Evolutionary conservation across 805 yeast species (phyloP), one percentile per base, ranked within the genome.

Genomic region (Danielia oregonensis): DNA sequence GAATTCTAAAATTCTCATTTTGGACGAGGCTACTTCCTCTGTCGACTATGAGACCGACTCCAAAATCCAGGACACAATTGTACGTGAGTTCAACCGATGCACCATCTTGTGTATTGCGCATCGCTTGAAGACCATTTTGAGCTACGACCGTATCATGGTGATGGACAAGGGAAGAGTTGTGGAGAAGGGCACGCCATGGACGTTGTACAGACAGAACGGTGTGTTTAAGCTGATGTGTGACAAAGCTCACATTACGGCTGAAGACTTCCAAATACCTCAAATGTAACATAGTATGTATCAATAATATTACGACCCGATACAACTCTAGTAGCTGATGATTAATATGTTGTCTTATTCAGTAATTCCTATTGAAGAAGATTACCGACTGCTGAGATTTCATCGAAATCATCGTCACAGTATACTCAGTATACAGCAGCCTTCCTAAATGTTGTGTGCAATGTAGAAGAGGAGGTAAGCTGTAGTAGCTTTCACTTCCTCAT

Each of bases 401-500:
- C n/a, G n/a, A n/a, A n/a, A n/a, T n/a, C n/a, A n/a, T n/a, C n/a
- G n/a, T n/a, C n/a, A n/a, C n/a, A n/a, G n/a, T n/a, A n/a, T n/a
- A n/a, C n/a, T n/a, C n/a, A n/a, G n/a, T n/a, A n/a, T n/a, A n/a
- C n/a, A n/a, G n/a, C n/a, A n/a, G n/a, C 26, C 26, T 11, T 11
- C 13, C 28, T 42, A 61, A 29, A 64, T 54, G 37, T 61, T 65
- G 50, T 72, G 78, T 8, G 72, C 70, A 32, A 82, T 71, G 61
- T 82, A 85, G 45, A 78, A 86, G 43, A 89, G 60, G 44, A 91
- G 64, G 56, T 93, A 93, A 28, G 97, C 97, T 42, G 76, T 82
- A 19, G 86, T 68, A 27, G 70, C 65, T 36, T 77, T 62, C 10
- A 89, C 95, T 37, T 80, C 80, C 30, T 77, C 76, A 34, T 72